A percentile compares a stretch with the other conserved stretches of the same genome.
These are phyloP conservation scores for Volvariella volvacea DNA, from an alignment of 1,284 basidiomycete species.

Conservation along the genomic window DNA sequence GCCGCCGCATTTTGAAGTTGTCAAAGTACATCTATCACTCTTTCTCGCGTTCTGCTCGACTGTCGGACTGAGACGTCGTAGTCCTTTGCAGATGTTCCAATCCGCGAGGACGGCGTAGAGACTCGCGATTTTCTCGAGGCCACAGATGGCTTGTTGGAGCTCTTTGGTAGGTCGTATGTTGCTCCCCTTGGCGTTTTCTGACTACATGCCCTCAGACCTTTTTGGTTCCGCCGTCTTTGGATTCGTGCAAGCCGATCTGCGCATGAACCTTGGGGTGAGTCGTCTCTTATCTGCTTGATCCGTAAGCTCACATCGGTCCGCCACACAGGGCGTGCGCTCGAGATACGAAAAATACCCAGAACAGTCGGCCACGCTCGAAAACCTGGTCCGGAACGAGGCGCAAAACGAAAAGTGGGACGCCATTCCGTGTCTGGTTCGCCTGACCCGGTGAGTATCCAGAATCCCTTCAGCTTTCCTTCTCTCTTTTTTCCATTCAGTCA, in stretches of 20 bases:
- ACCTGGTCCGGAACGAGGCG: conserved; percentile 60
- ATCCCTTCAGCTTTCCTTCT: too few species aligned
- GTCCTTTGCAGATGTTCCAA: conserved; percentile 85
- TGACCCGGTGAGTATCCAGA: conserved; percentile 58
- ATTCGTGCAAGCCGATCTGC: conserved; percentile 88
- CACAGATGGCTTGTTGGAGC: conserved; percentile 81
- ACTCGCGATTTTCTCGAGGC: conserved; percentile 83
- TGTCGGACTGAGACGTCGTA: conserved; percentile 20
- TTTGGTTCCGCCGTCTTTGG: conserved; percentile 84
- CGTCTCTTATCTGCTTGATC: conserved; percentile 4
- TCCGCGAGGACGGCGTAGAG: conserved; percentile 75
- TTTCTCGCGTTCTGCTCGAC: too few species aligned
- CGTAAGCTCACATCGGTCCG: conserved; percentile 6
- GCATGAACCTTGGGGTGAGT: conserved; percentile 78
- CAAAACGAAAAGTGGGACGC: conserved; percentile 30
- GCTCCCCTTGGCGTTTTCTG: too few species aligned
- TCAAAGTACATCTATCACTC: too few species aligned
- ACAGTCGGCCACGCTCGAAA: conserved; percentile 71
- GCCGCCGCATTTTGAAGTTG: too few species aligned
- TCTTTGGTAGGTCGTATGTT: conserved; percentile 79
- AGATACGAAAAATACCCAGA: conserved; percentile 54
- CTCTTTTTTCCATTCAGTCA: too few species aligned
- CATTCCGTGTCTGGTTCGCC: conserved; percentile 68
- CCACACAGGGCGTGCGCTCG: conserved; percentile 68
- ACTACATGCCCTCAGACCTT: conserved; percentile 52